These are phyloP conservation scores for Sungouiella blattae DNA, from an alignment of 805 yeast genomes.

Conservation along the genomic window DNA sequence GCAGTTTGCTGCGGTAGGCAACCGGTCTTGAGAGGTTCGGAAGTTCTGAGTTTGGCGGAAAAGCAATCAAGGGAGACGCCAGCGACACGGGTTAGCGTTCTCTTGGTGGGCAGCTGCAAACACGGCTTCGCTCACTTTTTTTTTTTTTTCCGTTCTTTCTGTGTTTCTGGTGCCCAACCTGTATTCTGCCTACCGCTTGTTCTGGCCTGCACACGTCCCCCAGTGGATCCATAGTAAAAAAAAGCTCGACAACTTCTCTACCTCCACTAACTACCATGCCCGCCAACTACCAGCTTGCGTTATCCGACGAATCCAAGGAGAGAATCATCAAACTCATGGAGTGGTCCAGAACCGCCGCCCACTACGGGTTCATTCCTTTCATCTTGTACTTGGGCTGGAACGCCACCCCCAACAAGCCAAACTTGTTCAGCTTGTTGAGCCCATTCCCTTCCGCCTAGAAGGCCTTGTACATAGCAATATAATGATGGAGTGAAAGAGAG, in stretches of 20 bases:
- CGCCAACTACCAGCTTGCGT: conserved; percentile 27
- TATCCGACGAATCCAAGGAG: conserved; percentile 60
- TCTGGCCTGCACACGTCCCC: too few species aligned
- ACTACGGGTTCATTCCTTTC: conserved; percentile 97
- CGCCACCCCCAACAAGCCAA: conserved; percentile 80
- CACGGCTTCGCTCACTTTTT: too few species aligned
- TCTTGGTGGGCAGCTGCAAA: too few species aligned
- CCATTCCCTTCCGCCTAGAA: conserved; percentile 73
- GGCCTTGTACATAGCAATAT: conserved; percentile 10
- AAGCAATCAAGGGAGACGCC: too few species aligned
- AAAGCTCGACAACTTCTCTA: conserved; percentile 1
- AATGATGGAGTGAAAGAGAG: neutral
- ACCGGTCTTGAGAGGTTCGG: too few species aligned
- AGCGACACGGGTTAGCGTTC: too few species aligned
- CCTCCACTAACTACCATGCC: conserved; percentile 8
- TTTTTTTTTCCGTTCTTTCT: too few species aligned
- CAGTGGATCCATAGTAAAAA: neutral
- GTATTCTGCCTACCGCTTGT: too few species aligned
- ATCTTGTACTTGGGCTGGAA: conserved; percentile 76
- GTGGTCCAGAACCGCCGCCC: conserved; percentile 81
- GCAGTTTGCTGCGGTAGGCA: too few species aligned
- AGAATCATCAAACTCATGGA: conserved; percentile 82
- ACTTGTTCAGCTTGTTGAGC: conserved; percentile 68
- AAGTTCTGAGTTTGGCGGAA: too few species aligned
- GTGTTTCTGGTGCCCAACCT: too few species aligned